Evolutionary conservation across 148 eudicot species (phyloP), one percentile per base, ranked within the genome.

Genomic region (Camellia japonica): DNA sequence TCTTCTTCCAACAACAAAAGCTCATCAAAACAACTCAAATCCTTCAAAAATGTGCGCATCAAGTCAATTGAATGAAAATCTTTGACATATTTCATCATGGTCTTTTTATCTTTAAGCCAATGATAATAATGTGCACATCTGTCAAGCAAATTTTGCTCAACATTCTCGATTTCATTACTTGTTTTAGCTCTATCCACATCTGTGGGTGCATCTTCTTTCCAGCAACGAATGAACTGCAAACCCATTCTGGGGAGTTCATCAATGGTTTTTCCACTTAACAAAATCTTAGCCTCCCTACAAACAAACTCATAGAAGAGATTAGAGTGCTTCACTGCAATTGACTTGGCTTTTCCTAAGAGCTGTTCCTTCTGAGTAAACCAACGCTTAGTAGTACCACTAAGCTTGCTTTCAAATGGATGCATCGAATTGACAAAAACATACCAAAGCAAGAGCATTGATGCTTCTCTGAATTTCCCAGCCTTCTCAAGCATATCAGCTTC

Each of bases 1-100:
- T 92, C 89, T 77, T 85, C 72, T 80, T 90, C 90, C 80, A 92
- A 84, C 75, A 71, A 12, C 19, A 88, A 52, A 51, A 90, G 93
- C 84, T 90, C 93, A 44, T 90, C 87, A 46, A 88, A 80, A 82
- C 89, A 81, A 3, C 79, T 85, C 54, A 82, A 20, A 1, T 79
- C 80, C 58, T 69, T 86, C 47, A 92, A 80, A 81, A 90, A 92
- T 16, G 66, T 72, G 49, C 90, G 88, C 79, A 59, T 87, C 46
- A 82, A 79, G 9, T 85, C 88, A 62, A 81, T 87, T 1, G 93
- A 84, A 68, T 72, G 51, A 77, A 92, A 90, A 61, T 85, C 86
- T 80, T 81, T 84, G 5, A 92, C 93, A 70, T 80, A 89, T 73
- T 85, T 86, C 93, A 90, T 85, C 90, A 92, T 85, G 19, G 80